A percentile compares a stretch with the other conserved stretches of the same genome.
These are phyloP conservation scores for Allium cepa DNA, from an alignment of 106 monocot genomes.

Conservation along the genomic window DNA sequence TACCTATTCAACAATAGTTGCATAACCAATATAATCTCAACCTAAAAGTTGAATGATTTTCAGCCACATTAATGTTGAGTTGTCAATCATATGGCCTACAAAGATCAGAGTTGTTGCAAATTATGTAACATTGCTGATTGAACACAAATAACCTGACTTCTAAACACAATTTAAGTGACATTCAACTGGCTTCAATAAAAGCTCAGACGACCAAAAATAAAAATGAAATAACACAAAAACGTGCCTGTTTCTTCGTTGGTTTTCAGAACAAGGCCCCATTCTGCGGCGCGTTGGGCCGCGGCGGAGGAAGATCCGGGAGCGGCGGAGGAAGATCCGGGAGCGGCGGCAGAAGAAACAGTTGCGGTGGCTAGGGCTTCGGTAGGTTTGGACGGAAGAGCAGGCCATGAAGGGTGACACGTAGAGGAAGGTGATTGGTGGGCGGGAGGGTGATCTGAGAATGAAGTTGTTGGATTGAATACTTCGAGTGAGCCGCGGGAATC, in stretches of 20 bases:
- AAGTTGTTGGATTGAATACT: constrained; percentile 74
- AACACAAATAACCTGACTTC: too few relatives aligned
- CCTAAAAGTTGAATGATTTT: too few relatives aligned
- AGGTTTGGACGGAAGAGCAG: constrained; percentile 28
- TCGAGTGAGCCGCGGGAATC: constrained; percentile 90
- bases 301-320: constrained; percentile 12
- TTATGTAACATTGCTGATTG: too few relatives aligned
- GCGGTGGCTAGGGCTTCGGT: not conserved
- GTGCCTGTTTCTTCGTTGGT: constrained; percentile 65
- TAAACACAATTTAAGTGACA: too few relatives aligned
- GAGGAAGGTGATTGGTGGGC: constrained; percentile 15
- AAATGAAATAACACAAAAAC: too few relatives aligned
- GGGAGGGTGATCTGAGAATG: constrained; percentile 13
- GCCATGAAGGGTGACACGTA: constrained; percentile 51
- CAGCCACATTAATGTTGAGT: too few relatives aligned
- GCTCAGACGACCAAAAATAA: too few relatives aligned
- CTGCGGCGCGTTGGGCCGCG: constrained; percentile 75
- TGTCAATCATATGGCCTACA: too few relatives aligned
- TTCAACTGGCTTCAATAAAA: too few relatives aligned
- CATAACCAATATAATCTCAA: too few relatives aligned
- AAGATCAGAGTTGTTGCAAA: too few relatives aligned
- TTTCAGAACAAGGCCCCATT: constrained; percentile 88
- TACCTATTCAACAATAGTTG: too few relatives aligned
- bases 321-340: not conserved
- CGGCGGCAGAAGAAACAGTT: not conserved